Evolutionary conservation across 2,329 filamentous ascomycete genomes (phyloP), one percentile per base, ranked within the genome.

Genomic region (Penicillium digitatum): DNA sequence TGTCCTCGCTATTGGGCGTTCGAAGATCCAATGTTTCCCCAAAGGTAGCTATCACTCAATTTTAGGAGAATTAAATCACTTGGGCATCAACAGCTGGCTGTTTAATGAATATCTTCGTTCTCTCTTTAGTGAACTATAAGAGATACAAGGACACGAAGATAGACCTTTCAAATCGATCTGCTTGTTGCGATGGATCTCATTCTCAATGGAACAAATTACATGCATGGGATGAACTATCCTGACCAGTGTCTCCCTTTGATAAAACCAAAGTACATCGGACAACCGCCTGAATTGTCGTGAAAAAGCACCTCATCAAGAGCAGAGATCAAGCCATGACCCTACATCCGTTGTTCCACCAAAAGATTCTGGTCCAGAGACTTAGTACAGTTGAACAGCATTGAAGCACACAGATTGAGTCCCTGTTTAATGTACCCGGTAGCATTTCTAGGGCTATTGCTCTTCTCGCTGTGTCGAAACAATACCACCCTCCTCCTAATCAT

Each of bases 271-370:
- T n/a, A n/a, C n/a, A n/a, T n/a, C n/a, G n/a, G n/a, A n/a, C n/a
- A n/a, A n/a, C n/a, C n/a, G n/a, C n/a, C n/a, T n/a, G n/a, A n/a
- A n/a, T n/a, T n/a, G n/a, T 27, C 40, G 18, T 48, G 18, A 18
- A 32, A 46, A 54, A 65, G 61, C 61, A 65, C 62, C 60, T 65
- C 61, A 65, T 65, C 52, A 16, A 20, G 31, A 32, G 46, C 45
- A 31, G 34, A 20, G 55, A 62, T 65, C 56, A 62, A 60, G 35
- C 48, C 60, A 65, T 62, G 60, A 54, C 52, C 55, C 18, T 14
- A 24, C 24, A n/a, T 37, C 16, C 24, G 53, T 54, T 39, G 20
- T 27, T 39, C 8, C 16, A 27, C 14, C 37, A 48, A n/a, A n/a
- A 18, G 10, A 29, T 31, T 43, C 49, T 48, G 45, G 37, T 35